These are phyloP conservation scores for Trichothecium roseum DNA, from an alignment of 2,329 filamentous ascomycete genomes.

Conservation along the genomic window DNA sequence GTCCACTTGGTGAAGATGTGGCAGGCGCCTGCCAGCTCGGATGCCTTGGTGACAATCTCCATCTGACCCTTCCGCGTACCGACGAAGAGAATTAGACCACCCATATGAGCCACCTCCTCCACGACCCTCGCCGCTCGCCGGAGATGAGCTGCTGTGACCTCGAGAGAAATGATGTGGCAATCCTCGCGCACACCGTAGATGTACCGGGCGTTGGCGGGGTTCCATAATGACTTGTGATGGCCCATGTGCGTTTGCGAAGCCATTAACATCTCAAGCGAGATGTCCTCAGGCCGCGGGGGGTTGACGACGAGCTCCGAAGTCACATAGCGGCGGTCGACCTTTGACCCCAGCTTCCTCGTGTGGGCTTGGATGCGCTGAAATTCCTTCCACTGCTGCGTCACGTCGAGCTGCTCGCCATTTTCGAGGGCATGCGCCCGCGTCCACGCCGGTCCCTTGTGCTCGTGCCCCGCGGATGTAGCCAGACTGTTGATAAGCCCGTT, in stretches of 20 bases:
- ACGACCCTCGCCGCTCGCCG: conserved; percentile 91
- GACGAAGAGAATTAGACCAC: conserved; percentile 81
- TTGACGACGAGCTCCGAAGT: conserved; percentile 57
- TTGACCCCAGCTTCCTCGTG: conserved; percentile 38
- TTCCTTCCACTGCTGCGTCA: conserved; percentile 27
- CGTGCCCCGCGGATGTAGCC: conserved; percentile 20
- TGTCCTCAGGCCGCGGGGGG: conserved; percentile 67
- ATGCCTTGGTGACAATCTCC: conserved; percentile 69
- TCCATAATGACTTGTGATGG: conserved; percentile 85
- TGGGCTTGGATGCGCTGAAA: conserved; percentile 27
- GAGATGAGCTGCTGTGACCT: conserved; percentile 78
- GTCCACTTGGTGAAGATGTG: conserved; percentile 92
- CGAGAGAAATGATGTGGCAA: conserved; percentile 87
- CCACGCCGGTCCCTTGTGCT: conserved; percentile 22
- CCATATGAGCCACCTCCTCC: conserved; percentile 71
- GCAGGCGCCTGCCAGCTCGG: conserved; percentile 65
- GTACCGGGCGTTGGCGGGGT: conserved; percentile 86
- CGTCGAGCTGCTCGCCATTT: conserved; percentile 22
- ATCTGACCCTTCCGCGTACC: conserved; percentile 78
- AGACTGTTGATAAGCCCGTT: conserved; percentile 22
- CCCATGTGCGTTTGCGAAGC: conserved; percentile 82
- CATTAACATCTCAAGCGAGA: conserved; percentile 85
- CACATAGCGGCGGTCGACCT: conserved; percentile 46
- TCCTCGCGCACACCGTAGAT: conserved; percentile 85
- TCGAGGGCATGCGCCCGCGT: conserved; percentile 19